Base-by-base conservation (phyloP, 164 flowering plant species). In the Vitis cinerea region DNA sequence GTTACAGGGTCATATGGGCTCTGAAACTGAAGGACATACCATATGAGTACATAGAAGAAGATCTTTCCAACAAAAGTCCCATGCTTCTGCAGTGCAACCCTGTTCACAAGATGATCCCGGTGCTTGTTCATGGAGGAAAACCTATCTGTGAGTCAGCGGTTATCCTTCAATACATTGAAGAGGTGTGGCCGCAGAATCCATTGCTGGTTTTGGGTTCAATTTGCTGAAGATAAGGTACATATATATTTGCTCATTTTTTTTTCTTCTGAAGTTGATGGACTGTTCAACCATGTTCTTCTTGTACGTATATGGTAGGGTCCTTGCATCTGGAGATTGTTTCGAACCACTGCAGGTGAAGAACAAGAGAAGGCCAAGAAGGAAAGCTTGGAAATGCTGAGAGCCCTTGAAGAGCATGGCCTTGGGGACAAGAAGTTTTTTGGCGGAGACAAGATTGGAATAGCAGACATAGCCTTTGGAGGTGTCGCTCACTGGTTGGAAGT, bases 401-500 rank as follows among this genome's bases (percentile, higher is more conserved):
- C 47, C 27, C 7, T 72, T 1, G 79, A 76, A 59, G 75, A 76
- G 4, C 65, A 72, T 47, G 69, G 65, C 12, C 56, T 68, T 3
- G 66, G 79, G 3, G 70, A 72, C 10, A 68, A 76, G 73, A 76
- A 72, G n/a, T 72, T 68, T n/a, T 76, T 76, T 7, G 66, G 64
- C 0, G 75, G 75, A 11, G 64, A 68, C 11, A 58, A 64, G 14
- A 60, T 76, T 10, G 71, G 76, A 5, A 13, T 72, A 13, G 61
- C 53, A 3, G 79, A 76, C 70, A 55, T 76, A 9, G 70, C 79
- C 9, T 62, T 62, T 27, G 79, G 79, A 15, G 10, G n/a, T 10
- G 7, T 76, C 2, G 61, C 64, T 14, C 15, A 53, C 12, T 72
- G 65, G 70, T 9, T 72, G 11, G 56, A 12, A 23, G 52, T 50